Evolutionary conservation across 2,329 filamentous ascomycete genomes (phyloP).

Genomic region (Aspergillus niger): DNA sequence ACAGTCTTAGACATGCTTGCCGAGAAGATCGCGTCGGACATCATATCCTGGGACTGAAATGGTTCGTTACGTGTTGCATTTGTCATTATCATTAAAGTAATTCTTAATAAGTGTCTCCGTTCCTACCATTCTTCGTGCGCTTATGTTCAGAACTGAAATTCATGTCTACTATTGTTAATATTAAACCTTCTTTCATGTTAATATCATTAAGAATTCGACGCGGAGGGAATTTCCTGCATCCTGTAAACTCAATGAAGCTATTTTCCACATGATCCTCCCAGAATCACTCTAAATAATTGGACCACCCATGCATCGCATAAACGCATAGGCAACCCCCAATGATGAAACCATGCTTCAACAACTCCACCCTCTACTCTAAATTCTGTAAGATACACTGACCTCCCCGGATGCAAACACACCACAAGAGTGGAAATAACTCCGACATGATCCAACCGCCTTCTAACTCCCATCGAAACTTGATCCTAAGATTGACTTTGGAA

Average conservation of each 20-base stretch:
- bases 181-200: not conserved
- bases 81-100: not conserved
- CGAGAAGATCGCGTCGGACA: constrained; percentile 45
- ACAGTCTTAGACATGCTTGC: constrained; percentile 41
- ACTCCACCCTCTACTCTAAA: not conserved
- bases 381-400: too few relatives aligned
- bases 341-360: not conserved
- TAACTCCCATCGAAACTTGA: too few relatives aligned
- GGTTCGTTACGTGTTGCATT: not conserved
- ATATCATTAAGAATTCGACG: not conserved
- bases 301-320: not conserved
- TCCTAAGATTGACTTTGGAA: too few relatives aligned
- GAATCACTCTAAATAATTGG: not conserved
- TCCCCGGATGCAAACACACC: too few relatives aligned
- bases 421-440: too few relatives aligned
- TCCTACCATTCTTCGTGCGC: not conserved
- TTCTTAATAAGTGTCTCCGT: not conserved
- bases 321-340: not conserved
- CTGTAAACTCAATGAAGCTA: not conserved
- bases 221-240: not conserved
- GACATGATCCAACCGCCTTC: too few relatives aligned
- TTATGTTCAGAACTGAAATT: not conserved
- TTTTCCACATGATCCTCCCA: not conserved
- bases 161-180: not conserved
- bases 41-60: constrained; percentile 12